Evolutionary conservation across 2,329 filamentous ascomycete species (phyloP).

Genomic region (Xylaria sp.): DNA sequence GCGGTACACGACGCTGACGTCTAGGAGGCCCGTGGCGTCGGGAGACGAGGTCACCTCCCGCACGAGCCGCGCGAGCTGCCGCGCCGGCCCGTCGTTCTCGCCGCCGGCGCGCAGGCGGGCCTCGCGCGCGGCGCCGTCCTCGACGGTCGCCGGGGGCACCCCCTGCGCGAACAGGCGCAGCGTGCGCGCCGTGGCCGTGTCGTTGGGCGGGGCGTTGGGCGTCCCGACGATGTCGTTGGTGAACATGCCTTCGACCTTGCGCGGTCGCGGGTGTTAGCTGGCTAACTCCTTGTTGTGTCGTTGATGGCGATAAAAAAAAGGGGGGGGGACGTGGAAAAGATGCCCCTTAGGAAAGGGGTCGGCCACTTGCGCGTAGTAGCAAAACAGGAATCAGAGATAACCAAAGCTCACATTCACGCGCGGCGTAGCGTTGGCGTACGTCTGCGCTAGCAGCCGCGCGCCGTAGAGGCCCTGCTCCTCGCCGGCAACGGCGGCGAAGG

Average conservation of each 20-base stretch:
- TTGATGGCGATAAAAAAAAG: neutral
- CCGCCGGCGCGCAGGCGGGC: slow-evolving; percentile 49
- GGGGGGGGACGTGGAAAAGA: neutral
- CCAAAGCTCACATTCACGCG: slow-evolving; percentile 37
- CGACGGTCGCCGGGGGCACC: slow-evolving; percentile 43
- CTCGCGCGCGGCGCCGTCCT: slow-evolving; percentile 42
- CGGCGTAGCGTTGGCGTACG: slow-evolving; percentile 49
- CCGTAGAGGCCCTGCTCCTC: slow-evolving; percentile 62
- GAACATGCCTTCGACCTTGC: slow-evolving; percentile 60
- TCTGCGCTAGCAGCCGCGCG: slow-evolving; percentile 53
- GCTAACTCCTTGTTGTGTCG: neutral
- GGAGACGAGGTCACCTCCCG: slow-evolving; percentile 58
- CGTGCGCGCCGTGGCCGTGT: slow-evolving; percentile 48
- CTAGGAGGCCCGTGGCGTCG: slow-evolving; percentile 54
- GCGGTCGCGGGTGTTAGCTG: neutral
- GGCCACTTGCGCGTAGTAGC: neutral
- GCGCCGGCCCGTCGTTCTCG: slow-evolving; percentile 58
- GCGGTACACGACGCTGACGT: slow-evolving; percentile 58
- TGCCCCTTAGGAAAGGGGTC: neutral
- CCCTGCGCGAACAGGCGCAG: slow-evolving; percentile 59
- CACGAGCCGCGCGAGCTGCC: slow-evolving; percentile 58
- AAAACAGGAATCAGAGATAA: neutral
- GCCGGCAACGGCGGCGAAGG: slow-evolving; percentile 59
- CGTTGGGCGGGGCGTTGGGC: slow-evolving; percentile 47
- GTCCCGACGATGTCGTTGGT: slow-evolving; percentile 62